Conservation (phyloP, 1,284 basidiomycete genomes). For the Irpex sp. region DNA sequence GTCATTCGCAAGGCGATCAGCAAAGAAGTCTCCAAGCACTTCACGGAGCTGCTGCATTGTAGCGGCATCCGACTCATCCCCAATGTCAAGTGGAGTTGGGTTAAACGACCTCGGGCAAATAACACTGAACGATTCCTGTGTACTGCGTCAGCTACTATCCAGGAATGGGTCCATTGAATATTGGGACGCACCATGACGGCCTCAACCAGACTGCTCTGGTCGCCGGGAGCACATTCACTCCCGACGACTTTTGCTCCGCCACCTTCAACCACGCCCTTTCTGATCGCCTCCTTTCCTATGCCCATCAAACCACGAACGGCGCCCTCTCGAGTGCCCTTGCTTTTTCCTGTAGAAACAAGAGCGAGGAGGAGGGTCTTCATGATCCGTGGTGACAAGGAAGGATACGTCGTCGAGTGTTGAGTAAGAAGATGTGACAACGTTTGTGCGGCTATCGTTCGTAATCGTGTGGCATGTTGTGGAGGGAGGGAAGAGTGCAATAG, state of each 20-base stretch:
- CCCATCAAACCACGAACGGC: conserved; percentile 81
- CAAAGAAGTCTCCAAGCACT: conserved; percentile 57
- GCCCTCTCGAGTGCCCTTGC: conserved; percentile 75
- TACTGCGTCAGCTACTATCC: background rate
- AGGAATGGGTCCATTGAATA: background rate
- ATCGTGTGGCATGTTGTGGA: conserved; percentile 46
- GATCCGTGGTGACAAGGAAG: conserved; percentile 81
- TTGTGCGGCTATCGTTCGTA: conserved; percentile 75
- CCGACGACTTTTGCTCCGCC: conserved; percentile 71
- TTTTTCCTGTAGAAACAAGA: conserved; percentile 67
- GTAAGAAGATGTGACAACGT: conserved; percentile 78
- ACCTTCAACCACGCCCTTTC: conserved; percentile 72
- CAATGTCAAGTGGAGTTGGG: conserved; percentile 48
- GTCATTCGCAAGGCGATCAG: conserved; percentile 48
- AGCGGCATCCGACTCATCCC: conserved; percentile 40
- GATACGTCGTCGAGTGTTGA: conserved; percentile 78
- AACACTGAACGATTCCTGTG: conserved; percentile 48
- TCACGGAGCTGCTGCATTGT: conserved; percentile 44
- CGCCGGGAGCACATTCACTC: conserved; percentile 42
- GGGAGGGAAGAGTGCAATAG: conserved; percentile 83
- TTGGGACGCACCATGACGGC: conserved; percentile 48
- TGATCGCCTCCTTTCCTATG: conserved; percentile 78
- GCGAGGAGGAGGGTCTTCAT: conserved; percentile 91
- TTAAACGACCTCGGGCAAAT: conserved; percentile 51
- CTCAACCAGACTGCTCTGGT: conserved; percentile 41